Conservation (phyloP, 306 rosid species). For the Sesbania bispinosa region DNA sequence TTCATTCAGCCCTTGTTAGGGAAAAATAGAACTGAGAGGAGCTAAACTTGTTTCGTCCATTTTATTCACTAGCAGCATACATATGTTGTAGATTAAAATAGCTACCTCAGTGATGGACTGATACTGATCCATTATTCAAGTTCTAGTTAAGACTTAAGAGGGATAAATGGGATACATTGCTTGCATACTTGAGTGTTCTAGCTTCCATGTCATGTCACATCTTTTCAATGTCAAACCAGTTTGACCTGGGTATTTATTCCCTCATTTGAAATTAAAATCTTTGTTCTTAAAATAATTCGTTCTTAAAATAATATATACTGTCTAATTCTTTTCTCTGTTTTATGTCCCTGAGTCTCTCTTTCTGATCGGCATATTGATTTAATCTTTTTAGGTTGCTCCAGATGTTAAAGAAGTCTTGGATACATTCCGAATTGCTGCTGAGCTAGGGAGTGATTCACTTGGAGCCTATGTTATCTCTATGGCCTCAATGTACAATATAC, state of each 20-base stretch:
- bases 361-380: conserved; percentile 1
- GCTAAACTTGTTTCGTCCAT: no score
- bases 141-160: no score
- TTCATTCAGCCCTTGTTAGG: no score
- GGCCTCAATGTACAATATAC: conserved; percentile 70
- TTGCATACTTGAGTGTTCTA: no score
- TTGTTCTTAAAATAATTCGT: background rate
- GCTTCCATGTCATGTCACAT: background rate
- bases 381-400: conserved; percentile 56
- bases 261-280: background rate
- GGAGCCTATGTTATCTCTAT: conserved; percentile 96
- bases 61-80: no score
- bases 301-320: conserved; percentile 13
- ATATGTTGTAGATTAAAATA: no score
- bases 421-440: conserved; percentile 70
- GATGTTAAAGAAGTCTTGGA: conserved; percentile 67
- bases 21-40: no score
- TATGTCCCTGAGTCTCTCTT: background rate
- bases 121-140: background rate
- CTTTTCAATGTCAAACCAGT: background rate
- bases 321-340: conserved; percentile 29
- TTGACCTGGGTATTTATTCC: background rate
- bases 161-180: no score
- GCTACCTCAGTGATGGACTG: background rate
- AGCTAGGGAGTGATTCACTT: conserved; percentile 75